phyloP scores from a whole-genome alignment of 1,284 basidiomycete genomes.

The Somion occarium region DNA sequence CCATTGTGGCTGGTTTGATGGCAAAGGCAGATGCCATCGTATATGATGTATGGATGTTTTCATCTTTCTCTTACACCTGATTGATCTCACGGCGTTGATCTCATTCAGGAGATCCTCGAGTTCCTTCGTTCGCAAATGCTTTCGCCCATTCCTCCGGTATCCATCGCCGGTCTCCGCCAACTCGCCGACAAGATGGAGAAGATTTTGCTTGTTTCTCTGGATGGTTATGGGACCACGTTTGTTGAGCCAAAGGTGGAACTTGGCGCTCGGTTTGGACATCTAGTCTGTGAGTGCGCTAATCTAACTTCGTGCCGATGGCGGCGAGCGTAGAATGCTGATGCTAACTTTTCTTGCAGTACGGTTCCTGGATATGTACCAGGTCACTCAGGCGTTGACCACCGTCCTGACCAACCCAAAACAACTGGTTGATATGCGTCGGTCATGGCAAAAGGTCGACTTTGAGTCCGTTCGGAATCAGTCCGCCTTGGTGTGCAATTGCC shows the following conservation, averaged over 20 bases:
- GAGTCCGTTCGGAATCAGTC: conserved; percentile 87
- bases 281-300: conserved; percentile 61
- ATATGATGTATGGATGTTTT: conserved; percentile 63
- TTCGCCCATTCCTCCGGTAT: conserved; percentile 63
- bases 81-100: background rate
- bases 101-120: conserved; percentile 77
- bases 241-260: conserved; percentile 87
- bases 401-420: conserved; percentile 84
- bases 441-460: conserved; percentile 83
- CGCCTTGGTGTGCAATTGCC: conserved; percentile 86
- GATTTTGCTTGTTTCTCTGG: conserved; percentile 73
- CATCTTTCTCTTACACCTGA: conserved; percentile 5
- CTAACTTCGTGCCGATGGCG: background rate
- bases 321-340: background rate
- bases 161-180: conserved; percentile 68
- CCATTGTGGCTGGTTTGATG: conserved; percentile 82
- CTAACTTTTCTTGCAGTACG: conserved; percentile 47
- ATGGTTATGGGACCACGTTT: conserved; percentile 83
- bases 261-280: conserved; percentile 82
- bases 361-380: conserved; percentile 86
- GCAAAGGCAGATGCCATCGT: conserved; percentile 84
- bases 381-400: conserved; percentile 80
- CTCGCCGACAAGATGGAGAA: conserved; percentile 91
- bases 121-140: conserved; percentile 79
- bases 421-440: conserved; percentile 77